Percentiles rank a stretch among this genome's conserved stretches.
Conservation (phyloP, 257 asterid species). For the Solanum chilense region DNA sequence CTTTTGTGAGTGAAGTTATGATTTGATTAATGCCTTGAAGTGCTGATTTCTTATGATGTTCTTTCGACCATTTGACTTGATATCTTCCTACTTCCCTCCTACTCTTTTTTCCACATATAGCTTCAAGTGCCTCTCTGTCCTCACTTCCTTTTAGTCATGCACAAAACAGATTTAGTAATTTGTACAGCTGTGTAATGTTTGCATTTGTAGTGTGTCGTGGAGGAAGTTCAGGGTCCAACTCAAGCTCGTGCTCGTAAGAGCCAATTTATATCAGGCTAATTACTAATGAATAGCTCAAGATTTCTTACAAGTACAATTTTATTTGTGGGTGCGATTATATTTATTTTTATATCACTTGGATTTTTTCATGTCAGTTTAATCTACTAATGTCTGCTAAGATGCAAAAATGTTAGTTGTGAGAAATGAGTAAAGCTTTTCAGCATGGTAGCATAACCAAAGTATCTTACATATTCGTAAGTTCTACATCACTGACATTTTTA, state of each 20-base stretch:
- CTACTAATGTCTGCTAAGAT: background rate
- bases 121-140: background rate
- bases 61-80: background rate
- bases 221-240: slow-evolving; percentile 99
- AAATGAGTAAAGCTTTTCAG: background rate
- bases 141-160: background rate
- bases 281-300: background rate
- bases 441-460: background rate
- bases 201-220: slow-evolving; percentile 74
- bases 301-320: background rate
- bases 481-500: background rate
- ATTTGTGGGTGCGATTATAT: background rate
- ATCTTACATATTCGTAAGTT: background rate
- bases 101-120: background rate
- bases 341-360: background rate
- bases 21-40: background rate
- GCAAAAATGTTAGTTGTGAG: background rate
- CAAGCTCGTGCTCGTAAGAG: slow-evolving; percentile 94
- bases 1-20: background rate
- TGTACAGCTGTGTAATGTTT: background rate
- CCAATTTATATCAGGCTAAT: slow-evolving; percentile 95
- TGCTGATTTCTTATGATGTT: background rate
- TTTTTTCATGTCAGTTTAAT: background rate
- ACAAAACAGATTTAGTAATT: background rate
- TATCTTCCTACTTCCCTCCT: background rate